Evolutionary conservation across 805 yeast species (phyloP).

Genomic region (Ogataea pignaliae): DNA sequence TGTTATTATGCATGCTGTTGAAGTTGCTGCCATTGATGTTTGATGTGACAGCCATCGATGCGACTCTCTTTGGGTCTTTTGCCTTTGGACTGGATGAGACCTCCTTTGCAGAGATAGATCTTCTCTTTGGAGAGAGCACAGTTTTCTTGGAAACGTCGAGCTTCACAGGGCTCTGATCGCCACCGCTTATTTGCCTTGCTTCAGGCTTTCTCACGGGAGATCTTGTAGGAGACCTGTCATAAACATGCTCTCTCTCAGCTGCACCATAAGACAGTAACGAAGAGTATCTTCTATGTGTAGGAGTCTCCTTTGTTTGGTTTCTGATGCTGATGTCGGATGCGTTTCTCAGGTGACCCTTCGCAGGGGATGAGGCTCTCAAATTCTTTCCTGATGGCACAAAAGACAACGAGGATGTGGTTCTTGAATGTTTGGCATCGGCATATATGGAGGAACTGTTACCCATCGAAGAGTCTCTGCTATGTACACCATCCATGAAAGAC

Average conservation of each 20-base stretch:
- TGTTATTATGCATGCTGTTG: constrained; percentile 30
- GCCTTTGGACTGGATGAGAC: constrained; percentile 17
- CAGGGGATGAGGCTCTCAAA: constrained; percentile 17
- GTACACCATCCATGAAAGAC: constrained; percentile 12
- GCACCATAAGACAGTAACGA: constrained; percentile 46
- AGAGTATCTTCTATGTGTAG: constrained; percentile 52
- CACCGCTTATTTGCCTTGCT: constrained; percentile 9
- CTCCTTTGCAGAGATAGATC: constrained; percentile 51
- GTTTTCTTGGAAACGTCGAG: constrained; percentile 10
- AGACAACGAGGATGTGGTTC: constrained; percentile 33
- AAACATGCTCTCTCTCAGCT: constrained; percentile 19
- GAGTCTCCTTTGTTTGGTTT: constrained; percentile 11
- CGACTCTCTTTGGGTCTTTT: constrained; percentile 36
- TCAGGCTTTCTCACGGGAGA: constrained; percentile 9
- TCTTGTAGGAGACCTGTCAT: constrained; percentile 14
- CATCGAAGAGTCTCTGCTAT: constrained; percentile 26
- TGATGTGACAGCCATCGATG: constrained; percentile 27
- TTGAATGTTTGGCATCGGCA: constrained; percentile 32
- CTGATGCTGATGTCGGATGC: constrained; percentile 37
- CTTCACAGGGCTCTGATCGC: constrained; percentile 12
- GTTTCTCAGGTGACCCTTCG: constrained; percentile 37
- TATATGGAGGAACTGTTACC: constrained; percentile 39
- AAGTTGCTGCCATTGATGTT: constrained; percentile 1
- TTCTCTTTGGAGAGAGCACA: constrained; percentile 32
- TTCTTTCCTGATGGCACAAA: constrained; percentile 15